A percentile compares a stretch with the other conserved stretches of the same genome.
Conservation (phyloP, 2,329 filamentous ascomycete genomes). For the Berkeleyomyces basicola region DNA sequence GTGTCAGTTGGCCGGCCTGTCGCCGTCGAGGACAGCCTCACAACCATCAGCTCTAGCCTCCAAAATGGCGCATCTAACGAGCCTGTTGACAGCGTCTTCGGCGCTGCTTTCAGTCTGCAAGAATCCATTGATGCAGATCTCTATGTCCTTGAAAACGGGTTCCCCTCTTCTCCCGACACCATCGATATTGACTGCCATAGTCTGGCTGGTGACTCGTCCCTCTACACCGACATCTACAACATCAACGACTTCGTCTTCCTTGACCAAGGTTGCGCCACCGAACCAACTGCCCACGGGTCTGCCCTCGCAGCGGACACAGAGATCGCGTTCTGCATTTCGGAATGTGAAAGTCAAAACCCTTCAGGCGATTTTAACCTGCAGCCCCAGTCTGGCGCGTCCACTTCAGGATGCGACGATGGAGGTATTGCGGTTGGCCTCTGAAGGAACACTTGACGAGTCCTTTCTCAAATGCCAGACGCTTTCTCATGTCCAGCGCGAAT, state of each 20-base stretch:
- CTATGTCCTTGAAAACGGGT: slow-evolving; percentile 59
- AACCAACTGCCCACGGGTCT: slow-evolving; percentile 30
- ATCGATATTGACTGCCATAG: slow-evolving; percentile 49
- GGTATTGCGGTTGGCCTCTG: slow-evolving; percentile 55
- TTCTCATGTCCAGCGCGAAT: slow-evolving; percentile 24
- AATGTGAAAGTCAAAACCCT: slow-evolving; percentile 45
- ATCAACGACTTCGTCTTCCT: slow-evolving; percentile 36
- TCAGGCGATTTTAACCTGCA: slow-evolving; percentile 53
- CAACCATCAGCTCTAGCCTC: background rate
- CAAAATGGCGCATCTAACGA: slow-evolving; percentile 35
- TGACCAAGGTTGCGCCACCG: slow-evolving; percentile 31
- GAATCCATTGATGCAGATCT: slow-evolving; percentile 54
- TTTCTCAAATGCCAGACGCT: slow-evolving; percentile 22
- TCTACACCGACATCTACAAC: slow-evolving; percentile 33
- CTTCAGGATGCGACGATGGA: slow-evolving; percentile 56
- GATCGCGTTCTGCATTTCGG: slow-evolving; percentile 34
- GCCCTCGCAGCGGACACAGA: slow-evolving; percentile 36
- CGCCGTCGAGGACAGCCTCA: slow-evolving; percentile 21
- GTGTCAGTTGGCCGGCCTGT: slow-evolving; percentile 78
- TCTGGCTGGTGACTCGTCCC: slow-evolving; percentile 44
- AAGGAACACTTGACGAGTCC: slow-evolving; percentile 30
- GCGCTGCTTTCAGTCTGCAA: slow-evolving; percentile 52
- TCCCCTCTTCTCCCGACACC: slow-evolving; percentile 57
- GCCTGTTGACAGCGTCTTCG: slow-evolving; percentile 49
- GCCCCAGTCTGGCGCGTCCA: slow-evolving; percentile 58